Base-by-base conservation (phyloP, 164 flowering plant genomes). In the Dillenia turbinata region DNA sequence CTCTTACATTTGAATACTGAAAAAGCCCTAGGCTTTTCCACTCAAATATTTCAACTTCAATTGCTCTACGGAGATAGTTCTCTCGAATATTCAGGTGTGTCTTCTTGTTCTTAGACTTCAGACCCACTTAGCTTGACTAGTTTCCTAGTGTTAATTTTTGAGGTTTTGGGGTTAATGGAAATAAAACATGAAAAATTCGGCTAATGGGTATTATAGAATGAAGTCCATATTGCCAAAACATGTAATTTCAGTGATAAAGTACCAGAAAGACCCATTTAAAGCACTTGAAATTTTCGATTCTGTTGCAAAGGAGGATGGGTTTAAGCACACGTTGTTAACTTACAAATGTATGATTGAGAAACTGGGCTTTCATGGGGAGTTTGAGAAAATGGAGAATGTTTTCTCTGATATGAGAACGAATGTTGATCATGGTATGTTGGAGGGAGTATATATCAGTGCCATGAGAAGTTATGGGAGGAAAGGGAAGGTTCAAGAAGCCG, bases 401-500 rank as follows among this genome's bases (percentile, higher is more conserved):
- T 66, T 92, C 0, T 47, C 71, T 9, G 95, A 89, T 24, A 78
- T 83, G 89, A 81, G 95, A 71, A 58, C 12, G 75, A 77, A 80
- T 63, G 33, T 88, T 5, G 81, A 86, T 60, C 77, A 72, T 49
- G 56, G 75, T 48, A 73, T 85, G 61, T 68, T 89, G 10, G 96
- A 89, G 79, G 85, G 88, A 49, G 90, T 85, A 60, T 92, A 92
- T 68, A 72, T 89, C 55, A 81, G 79, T 54, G 85, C 73, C 5
- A 88, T 92, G 80, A 85, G 77, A 70, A 74, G 51, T 66, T 88
- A 89, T 74, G 96, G 96, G 9, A 85, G 67, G 75, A 78, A 72
- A 56, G 86, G 88, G 60, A 89, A 78, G 69, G 63, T 89, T 70
- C 89, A 86, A 67, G 87, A 86, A 69, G 98, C 96, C 11, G 90